Evolutionary conservation across 192 early-diverging fungal species (phyloP).

Genomic region (Lunasporangiospora selenospora): DNA sequence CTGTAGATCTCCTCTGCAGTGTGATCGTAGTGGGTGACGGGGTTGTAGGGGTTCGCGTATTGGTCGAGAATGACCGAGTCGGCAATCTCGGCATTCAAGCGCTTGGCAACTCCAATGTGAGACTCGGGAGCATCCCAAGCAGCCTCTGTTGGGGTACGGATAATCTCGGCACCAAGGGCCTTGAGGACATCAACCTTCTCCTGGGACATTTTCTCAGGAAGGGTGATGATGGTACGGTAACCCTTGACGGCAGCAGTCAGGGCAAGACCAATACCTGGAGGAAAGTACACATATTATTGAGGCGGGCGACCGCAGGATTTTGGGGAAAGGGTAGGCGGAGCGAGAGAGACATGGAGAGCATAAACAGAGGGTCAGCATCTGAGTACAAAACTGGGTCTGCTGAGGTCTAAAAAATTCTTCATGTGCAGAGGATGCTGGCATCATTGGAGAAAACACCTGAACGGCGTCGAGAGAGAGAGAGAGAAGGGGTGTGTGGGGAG

Average conservation of each 20-base stretch:
- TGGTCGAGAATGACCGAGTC: slow-evolving; percentile 98
- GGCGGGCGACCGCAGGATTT: no score
- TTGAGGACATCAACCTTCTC: slow-evolving; percentile 99
- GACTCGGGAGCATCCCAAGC: slow-evolving; percentile 99
- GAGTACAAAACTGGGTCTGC: no score
- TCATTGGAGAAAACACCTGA: no score
- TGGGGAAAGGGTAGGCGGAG: no score
- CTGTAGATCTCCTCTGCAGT: slow-evolving; percentile 87
- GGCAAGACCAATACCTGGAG: slow-evolving; percentile 89
- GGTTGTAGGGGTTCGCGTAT: slow-evolving; percentile 97
- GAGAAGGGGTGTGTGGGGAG: no score
- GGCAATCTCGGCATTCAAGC: slow-evolving; percentile 94
- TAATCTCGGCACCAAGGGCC: slow-evolving; percentile 96
- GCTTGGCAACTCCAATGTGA: slow-evolving; percentile 96
- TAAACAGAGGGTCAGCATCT: no score
- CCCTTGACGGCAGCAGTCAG: slow-evolving; percentile 98
- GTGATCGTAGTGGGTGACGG: slow-evolving; percentile 95
- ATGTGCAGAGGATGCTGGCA: no score
- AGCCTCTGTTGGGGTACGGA: slow-evolving; percentile 98
- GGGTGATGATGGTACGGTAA: slow-evolving; percentile 96
- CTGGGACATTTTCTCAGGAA: slow-evolving; percentile 99
- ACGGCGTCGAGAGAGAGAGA: no score
- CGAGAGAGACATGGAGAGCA: no score
- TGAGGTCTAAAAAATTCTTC: no score
- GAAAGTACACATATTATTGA: no score